Evolutionary conservation across 129 eudicot genomes (phyloP).

Genomic region (Flaveria robusta): DNA sequence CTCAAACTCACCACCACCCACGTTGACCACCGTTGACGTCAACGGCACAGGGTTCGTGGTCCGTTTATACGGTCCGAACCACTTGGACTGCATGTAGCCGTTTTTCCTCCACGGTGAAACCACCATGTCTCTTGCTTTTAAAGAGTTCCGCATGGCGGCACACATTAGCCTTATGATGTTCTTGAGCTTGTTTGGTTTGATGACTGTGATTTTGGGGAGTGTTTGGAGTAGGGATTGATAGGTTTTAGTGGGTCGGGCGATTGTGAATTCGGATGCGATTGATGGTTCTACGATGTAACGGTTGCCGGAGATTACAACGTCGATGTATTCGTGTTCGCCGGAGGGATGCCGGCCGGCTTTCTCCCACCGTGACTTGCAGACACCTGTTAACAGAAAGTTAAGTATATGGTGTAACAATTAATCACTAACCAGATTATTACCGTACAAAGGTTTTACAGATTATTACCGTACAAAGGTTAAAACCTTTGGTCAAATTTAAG

Average conservation of each 20-base stretch:
- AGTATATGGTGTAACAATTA: too few species aligned
- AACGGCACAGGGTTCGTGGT: slow-evolving; percentile 29
- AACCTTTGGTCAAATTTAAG: too few species aligned
- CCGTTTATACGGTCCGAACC: slow-evolving; percentile 47
- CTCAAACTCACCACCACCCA: background rate
- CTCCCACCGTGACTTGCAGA: slow-evolving; percentile 51
- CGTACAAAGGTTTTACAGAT: too few species aligned
- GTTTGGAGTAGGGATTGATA: slow-evolving; percentile 34
- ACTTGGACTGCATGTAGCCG: slow-evolving; percentile 49
- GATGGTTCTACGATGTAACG: slow-evolving; percentile 50
- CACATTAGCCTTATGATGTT: slow-evolving; percentile 46
- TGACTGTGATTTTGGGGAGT: slow-evolving; percentile 37
- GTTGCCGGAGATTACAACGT: slow-evolving; percentile 36
- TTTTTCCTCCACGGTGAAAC: slow-evolving; percentile 51
- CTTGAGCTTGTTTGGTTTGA: slow-evolving; percentile 35
- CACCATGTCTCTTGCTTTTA: slow-evolving; percentile 33
- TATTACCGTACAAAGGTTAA: too few species aligned
- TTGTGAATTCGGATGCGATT: slow-evolving; percentile 35
- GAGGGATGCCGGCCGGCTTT: slow-evolving; percentile 42
- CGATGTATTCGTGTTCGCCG: slow-evolving; percentile 52
- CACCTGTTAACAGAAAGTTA: slow-evolving; percentile 28
- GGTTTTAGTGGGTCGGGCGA: slow-evolving; percentile 43
- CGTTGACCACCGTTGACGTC: background rate
- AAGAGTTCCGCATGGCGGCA: slow-evolving; percentile 41
- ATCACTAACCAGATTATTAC: too few species aligned